These are phyloP conservation scores for Margaritispora aquatica DNA, from an alignment of 495 filamentous ascomycete genomes.

Conservation along the genomic window DNA sequence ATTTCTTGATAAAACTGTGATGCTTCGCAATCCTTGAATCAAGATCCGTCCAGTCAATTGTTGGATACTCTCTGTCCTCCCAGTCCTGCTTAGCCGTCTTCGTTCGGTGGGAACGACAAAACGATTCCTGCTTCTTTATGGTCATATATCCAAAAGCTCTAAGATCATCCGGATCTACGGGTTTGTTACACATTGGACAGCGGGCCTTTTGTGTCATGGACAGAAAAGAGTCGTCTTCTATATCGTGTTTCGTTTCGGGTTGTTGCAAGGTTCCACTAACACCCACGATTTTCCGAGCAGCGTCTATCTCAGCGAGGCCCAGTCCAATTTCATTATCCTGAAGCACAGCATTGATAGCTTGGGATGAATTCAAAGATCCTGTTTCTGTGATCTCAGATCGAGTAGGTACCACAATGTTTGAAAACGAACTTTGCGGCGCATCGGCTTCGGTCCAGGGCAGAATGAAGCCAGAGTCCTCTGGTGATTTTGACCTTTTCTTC, in stretches of 20 bases:
- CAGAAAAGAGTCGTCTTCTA: slow-evolving; percentile 16
- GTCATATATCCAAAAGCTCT: slow-evolving; percentile 42
- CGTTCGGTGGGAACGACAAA: slow-evolving; percentile 68
- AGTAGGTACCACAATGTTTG: neutral
- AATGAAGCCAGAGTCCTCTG: neutral
- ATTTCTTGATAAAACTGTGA: slow-evolving; percentile 43
- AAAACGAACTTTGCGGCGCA: neutral
- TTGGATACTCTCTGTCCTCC: slow-evolving; percentile 61
- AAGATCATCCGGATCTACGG: slow-evolving; percentile 46
- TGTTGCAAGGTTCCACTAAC: neutral
- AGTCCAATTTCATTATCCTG: neutral
- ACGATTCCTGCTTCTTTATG: slow-evolving; percentile 54
- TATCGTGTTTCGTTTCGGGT: neutral
- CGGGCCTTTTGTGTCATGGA: slow-evolving; percentile 13
- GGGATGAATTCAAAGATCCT: neutral
- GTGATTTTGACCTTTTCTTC: neutral
- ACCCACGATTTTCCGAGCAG: neutral
- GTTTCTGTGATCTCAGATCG: neutral
- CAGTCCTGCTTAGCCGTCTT: slow-evolving; percentile 54
- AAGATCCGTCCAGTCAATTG: slow-evolving; percentile 69
- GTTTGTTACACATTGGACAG: slow-evolving; percentile 65
- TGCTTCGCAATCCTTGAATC: slow-evolving; percentile 55
- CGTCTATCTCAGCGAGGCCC: neutral
- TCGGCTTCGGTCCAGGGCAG: neutral
- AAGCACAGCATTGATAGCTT: neutral